Percentiles rank a stretch among this genome's conserved stretches.
phyloP scores from a whole-genome alignment of 1,284 basidiomycete genomes.

The Xerocomus nothofagi region DNA sequence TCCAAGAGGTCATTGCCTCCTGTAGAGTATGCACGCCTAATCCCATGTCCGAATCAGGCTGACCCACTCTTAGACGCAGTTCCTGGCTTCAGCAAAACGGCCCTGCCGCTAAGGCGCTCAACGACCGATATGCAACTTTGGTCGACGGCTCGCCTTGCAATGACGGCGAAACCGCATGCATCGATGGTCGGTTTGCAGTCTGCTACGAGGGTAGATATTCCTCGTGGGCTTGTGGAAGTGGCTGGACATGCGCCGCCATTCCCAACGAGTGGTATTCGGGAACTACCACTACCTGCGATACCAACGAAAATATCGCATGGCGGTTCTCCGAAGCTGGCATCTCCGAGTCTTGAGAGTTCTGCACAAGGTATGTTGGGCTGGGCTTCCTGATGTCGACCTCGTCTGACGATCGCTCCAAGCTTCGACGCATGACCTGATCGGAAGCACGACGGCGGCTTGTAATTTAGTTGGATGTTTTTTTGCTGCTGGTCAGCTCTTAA shows the following conservation, averaged over 20 bases:
- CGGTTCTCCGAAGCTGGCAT: constrained; percentile 23
- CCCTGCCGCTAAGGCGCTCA: constrained; percentile 27
- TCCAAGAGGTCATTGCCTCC: constrained; percentile 8
- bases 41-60: background rate
- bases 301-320: constrained; percentile 14
- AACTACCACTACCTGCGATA: constrained; percentile 19
- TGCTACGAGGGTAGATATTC: constrained; percentile 20
- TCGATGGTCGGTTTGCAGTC: constrained; percentile 23
- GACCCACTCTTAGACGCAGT: constrained; percentile 9
- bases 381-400: background rate
- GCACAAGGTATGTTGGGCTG: background rate
- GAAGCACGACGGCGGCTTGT: constrained; percentile 8
- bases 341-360: constrained; percentile 11
- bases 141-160: constrained; percentile 22
- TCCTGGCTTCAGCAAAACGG: constrained; percentile 26
- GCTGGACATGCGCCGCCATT: constrained; percentile 21
- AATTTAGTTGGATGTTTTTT: constrained; percentile 4
- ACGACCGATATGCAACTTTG: constrained; percentile 27
- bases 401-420: background rate
- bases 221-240: constrained; percentile 7
- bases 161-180: constrained; percentile 28
- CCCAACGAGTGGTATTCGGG: constrained; percentile 18
- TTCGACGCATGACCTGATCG: background rate
- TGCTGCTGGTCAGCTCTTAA: constrained; percentile 13
- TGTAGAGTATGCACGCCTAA: background rate